These are phyloP conservation scores for Thuidium tamariscinum DNA, from an alignment of 225 moss, liverwort and hornwort genomes.

Conservation along the genomic window DNA sequence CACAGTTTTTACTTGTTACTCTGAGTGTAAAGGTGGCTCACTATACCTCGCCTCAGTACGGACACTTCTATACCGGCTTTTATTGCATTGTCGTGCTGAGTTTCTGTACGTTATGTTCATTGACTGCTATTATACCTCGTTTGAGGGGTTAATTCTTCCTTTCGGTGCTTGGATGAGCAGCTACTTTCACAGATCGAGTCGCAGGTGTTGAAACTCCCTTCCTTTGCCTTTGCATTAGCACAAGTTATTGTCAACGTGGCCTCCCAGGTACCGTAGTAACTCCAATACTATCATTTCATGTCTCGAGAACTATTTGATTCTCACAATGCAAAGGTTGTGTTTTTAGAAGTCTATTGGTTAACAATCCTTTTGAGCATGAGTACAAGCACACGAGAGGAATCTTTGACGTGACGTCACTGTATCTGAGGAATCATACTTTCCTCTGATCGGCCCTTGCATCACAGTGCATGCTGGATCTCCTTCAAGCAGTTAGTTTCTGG, in stretches of 20 bases:
- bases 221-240: constrained; percentile 73
- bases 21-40: constrained; percentile 51
- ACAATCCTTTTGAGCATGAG: not conserved
- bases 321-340: not conserved
- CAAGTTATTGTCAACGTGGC: constrained; percentile 92
- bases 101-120: not conserved
- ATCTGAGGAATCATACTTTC: not conserved
- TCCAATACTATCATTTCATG: not conserved
- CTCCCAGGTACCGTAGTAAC: constrained; percentile 41
- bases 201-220: constrained; percentile 76
- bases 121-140: not conserved
- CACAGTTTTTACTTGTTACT: constrained; percentile 64
- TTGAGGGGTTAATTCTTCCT: not conserved
- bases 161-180: constrained; percentile 31
- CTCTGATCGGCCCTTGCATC: not conserved
- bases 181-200: constrained; percentile 79
- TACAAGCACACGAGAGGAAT: not conserved
- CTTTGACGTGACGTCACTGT: not conserved
- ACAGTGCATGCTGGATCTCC: not conserved
- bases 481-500: not conserved
- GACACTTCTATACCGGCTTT: not conserved
- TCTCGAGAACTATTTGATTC: not conserved
- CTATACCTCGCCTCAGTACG: not conserved
- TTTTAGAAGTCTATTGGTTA: not conserved
- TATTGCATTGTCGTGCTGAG: not conserved